Evolutionary conservation across 208 protist genomes (phyloP).

Genomic region (Crithidia bombi): DNA sequence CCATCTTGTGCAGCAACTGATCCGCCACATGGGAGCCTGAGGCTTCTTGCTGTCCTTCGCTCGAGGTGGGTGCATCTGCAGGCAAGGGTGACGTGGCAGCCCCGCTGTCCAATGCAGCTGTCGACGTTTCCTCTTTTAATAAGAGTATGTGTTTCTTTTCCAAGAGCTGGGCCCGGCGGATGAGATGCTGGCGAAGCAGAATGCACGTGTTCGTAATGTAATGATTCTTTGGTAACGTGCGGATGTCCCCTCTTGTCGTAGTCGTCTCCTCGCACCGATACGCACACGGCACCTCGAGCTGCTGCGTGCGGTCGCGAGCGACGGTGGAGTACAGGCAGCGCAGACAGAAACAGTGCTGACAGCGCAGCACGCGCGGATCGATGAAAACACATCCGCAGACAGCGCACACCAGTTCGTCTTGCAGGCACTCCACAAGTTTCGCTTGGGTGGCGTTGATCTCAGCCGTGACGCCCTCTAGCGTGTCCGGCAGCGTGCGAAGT

Average conservation of each 20-base stretch:
- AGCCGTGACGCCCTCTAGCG: not conserved
- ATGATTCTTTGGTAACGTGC: conserved; percentile 49
- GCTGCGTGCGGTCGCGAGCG: conserved; percentile 33
- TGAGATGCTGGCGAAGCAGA: conserved; percentile 26
- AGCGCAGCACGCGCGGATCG: conserved; percentile 67
- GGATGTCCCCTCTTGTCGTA: conserved; percentile 45
- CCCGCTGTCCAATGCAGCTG: too few relatives aligned
- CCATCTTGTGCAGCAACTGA: conserved; percentile 5
- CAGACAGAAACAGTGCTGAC: conserved; percentile 77
- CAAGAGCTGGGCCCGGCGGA: conserved; percentile 16
- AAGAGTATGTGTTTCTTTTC: conserved; percentile 11
- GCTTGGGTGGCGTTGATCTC: conserved; percentile 16
- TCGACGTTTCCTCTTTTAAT: not conserved
- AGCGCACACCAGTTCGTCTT: conserved; percentile 53
- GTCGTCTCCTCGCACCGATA: conserved; percentile 50
- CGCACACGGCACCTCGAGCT: conserved; percentile 45
- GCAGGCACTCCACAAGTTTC: conserved; percentile 26
- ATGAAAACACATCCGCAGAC: conserved; percentile 57
- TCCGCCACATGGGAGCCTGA: not conserved
- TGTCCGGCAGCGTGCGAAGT: conserved; percentile 10
- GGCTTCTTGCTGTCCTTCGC: not conserved
- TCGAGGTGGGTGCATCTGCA: too few relatives aligned
- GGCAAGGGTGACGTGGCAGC: too few relatives aligned
- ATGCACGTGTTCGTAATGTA: conserved; percentile 41
- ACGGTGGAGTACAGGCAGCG: conserved; percentile 57